phyloP scores from a whole-genome alignment of 192 early-diverging fungal species.

The Obelidium mucronatum region DNA sequence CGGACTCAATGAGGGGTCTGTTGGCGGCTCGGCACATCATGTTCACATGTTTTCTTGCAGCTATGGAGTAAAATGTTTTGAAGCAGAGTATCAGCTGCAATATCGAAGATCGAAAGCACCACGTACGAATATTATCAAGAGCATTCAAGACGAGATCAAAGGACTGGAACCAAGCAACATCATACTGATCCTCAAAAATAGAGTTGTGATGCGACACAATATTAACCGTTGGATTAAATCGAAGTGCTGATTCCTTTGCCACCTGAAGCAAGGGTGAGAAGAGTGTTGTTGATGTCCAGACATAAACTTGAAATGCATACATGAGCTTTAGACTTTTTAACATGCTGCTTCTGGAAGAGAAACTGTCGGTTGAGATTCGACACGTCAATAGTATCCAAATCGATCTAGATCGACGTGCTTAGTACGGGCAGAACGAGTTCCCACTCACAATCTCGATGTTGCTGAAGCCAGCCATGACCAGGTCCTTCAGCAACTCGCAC shows the following conservation, averaged over 20 bases:
- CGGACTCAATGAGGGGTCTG: conserved; percentile 84
- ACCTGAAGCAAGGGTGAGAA: conserved; percentile 53
- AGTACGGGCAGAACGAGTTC: background rate
- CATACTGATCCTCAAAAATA: conserved; percentile 87
- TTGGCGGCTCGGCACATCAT: conserved; percentile 91
- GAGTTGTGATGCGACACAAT: conserved; percentile 83
- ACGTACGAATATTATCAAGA: conserved; percentile 89
- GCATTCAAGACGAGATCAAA: conserved; percentile 97
- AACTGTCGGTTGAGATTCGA: conserved; percentile 99
- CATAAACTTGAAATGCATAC: conserved; percentile 49
- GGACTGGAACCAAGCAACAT: conserved; percentile 83
- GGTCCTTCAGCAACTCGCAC: conserved; percentile 96
- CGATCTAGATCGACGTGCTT: conserved; percentile 65
- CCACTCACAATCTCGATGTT: conserved; percentile 75
- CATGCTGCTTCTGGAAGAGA: conserved; percentile 93
- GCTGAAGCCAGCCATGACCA: conserved; percentile 87
- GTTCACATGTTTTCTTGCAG: conserved; percentile 94
- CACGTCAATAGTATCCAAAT: conserved; percentile 98
- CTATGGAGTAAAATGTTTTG: conserved; percentile 46
- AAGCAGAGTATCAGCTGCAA: background rate
- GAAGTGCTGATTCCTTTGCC: conserved; percentile 80
- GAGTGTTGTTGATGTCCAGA: background rate
- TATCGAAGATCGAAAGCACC: background rate
- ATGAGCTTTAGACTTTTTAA: conserved; percentile 90
- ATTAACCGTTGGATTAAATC: conserved; percentile 84